A percentile compares a stretch with the other conserved stretches of the same genome.
These are phyloP conservation scores for Parastagonospora nodorum DNA, from an alignment of 2,329 filamentous ascomycete genomes.

Conservation along the genomic window DNA sequence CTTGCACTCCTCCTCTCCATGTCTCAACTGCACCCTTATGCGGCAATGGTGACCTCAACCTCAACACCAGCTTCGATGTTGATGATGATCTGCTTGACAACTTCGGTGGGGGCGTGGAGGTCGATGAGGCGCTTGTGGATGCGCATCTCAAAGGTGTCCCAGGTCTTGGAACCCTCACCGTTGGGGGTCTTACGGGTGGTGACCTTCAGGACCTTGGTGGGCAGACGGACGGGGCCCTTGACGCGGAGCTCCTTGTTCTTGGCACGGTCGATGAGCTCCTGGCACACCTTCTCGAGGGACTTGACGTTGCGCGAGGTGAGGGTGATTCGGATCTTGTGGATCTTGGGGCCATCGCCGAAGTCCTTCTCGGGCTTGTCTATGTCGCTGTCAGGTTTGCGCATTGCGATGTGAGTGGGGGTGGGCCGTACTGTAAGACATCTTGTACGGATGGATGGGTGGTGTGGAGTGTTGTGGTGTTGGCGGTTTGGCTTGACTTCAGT, in stretches of 20 bases:
- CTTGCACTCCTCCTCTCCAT: constrained; percentile 19
- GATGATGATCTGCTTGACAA: constrained; percentile 95
- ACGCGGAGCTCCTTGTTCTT: constrained; percentile 98
- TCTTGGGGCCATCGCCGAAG: constrained; percentile 90
- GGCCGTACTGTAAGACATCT: constrained; percentile 42
- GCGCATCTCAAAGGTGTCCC: constrained; percentile 98
- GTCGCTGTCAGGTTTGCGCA: constrained; percentile 14
- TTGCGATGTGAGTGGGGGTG: background rate
- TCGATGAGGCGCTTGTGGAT: constrained; percentile 99
- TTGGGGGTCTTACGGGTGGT: constrained; percentile 98
- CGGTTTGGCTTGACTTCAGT: constrained; percentile 45
- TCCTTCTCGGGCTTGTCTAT: constrained; percentile 86
- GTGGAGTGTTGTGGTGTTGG: constrained; percentile 25
- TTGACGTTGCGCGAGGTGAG: constrained; percentile 93
- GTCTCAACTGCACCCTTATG: constrained; percentile 56
- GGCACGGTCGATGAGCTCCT: constrained; percentile 97
- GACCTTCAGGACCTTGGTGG: constrained; percentile 96
- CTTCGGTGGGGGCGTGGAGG: constrained; percentile 97
- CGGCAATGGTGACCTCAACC: constrained; percentile 91
- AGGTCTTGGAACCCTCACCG: constrained; percentile 99
- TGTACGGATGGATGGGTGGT: constrained; percentile 17
- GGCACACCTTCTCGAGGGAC: constrained; percentile 87
- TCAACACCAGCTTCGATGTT: constrained; percentile 94
- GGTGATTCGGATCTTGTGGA: constrained; percentile 98
- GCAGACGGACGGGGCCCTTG: constrained; percentile 97